Evolutionary conservation across 345 rosid species (phyloP).

Genomic region (Camelina neglecta): DNA sequence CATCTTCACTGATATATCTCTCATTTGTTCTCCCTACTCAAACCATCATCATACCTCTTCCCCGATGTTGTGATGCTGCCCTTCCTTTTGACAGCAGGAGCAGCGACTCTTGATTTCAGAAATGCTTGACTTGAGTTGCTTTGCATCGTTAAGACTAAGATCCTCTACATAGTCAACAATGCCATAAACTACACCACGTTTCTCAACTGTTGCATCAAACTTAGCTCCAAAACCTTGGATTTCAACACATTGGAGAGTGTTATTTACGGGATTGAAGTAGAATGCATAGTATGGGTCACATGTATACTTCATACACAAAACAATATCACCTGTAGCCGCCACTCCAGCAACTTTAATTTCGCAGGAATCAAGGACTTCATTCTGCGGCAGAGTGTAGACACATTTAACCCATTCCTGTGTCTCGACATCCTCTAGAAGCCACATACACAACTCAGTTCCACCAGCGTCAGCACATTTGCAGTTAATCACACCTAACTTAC

Average conservation of each 20-base stretch:
- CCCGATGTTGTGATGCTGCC: background rate
- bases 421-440: too few species aligned
- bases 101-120: background rate
- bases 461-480: background rate
- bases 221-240: conserved; percentile 8
- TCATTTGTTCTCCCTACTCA: background rate
- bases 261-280: conserved; percentile 15
- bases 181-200: background rate
- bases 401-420: too few species aligned
- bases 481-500: background rate
- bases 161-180: background rate
- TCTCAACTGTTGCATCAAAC: background rate
- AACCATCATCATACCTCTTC: background rate
- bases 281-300: background rate
- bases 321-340: conserved; percentile 7
- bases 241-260: background rate
- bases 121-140: background rate
- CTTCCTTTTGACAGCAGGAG: background rate
- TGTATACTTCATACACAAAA: background rate
- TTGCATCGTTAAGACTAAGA: background rate
- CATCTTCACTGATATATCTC: background rate
- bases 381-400: too few species aligned
- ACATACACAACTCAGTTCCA: background rate
- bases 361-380: too few species aligned
- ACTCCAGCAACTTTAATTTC: background rate